Conservation (phyloP, 2,329 filamentous ascomycete genomes). For the Cryphonectria nitschkei region DNA sequence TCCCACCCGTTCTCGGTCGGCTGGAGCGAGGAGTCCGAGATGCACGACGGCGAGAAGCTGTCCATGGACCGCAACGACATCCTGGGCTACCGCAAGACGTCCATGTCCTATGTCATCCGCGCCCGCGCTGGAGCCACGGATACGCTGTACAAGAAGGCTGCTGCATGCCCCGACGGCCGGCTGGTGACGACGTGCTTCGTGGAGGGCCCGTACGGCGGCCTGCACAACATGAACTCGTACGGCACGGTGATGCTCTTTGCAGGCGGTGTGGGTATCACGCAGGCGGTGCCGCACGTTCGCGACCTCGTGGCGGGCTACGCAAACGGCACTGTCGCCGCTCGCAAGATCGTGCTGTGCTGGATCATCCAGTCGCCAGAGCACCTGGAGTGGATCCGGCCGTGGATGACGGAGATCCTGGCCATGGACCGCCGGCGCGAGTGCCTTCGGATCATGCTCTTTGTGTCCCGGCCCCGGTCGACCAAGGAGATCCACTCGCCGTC, state of each 20-base stretch:
- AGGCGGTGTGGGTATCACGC: constrained; percentile 80
- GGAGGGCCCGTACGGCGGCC: constrained; percentile 78
- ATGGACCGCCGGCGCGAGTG: constrained; percentile 76
- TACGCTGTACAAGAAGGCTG: constrained; percentile 69
- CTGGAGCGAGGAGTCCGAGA: constrained; percentile 71
- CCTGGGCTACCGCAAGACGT: constrained; percentile 62
- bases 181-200: constrained; percentile 68
- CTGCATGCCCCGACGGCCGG: constrained; percentile 61
- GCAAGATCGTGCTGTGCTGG: constrained; percentile 77
- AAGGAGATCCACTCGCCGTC: constrained; percentile 82
- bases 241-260: constrained; percentile 80
- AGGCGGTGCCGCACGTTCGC: constrained; percentile 75
- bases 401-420: constrained; percentile 79
- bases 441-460: constrained; percentile 77
- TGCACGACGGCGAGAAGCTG: constrained; percentile 55
- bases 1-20: constrained; percentile 81
- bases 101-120: constrained; percentile 73
- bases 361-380: constrained; percentile 79
- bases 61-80: constrained; percentile 64
- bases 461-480: constrained; percentile 73
- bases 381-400: constrained; percentile 80
- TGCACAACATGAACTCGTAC: constrained; percentile 73
- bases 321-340: constrained; percentile 70
- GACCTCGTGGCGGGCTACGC: constrained; percentile 71
- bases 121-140: constrained; percentile 75